These are phyloP conservation scores for Rhizoclosmatium sp. DNA, from an alignment of 192 early-diverging fungal species.

Conservation along the genomic window DNA sequence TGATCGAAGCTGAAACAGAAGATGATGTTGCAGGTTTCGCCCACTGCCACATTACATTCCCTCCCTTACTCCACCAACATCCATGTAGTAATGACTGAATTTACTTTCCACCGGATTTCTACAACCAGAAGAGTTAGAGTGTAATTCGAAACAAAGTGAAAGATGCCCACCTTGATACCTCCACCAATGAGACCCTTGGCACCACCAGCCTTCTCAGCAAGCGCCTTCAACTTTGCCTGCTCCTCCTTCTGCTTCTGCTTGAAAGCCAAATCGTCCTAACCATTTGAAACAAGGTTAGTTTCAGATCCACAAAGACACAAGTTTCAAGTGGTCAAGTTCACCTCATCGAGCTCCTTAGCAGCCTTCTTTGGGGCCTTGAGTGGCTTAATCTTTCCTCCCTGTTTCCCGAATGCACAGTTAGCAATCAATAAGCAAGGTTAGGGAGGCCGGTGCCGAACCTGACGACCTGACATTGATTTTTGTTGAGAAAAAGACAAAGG, in stretches of 20 bases:
- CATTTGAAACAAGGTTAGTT: background rate
- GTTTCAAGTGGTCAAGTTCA: conserved; percentile 9
- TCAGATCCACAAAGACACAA: background rate
- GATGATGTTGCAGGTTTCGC: background rate
- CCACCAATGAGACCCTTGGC: conserved; percentile 15
- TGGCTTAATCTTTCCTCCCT: conserved; percentile 61
- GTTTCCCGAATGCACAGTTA: too few species aligned
- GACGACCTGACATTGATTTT: conserved; percentile 9
- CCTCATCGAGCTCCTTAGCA: conserved; percentile 70
- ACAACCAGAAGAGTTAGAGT: background rate
- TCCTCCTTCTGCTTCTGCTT: conserved; percentile 84
- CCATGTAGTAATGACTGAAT: background rate
- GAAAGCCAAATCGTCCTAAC: conserved; percentile 74
- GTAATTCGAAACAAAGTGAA: background rate
- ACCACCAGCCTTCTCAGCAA: conserved; percentile 31
- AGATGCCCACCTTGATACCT: conserved; percentile 33
- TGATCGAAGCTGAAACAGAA: background rate
- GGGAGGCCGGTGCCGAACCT: background rate
- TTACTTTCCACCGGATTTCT: conserved; percentile 34
- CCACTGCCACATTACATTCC: background rate
- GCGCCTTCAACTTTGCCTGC: conserved; percentile 72
- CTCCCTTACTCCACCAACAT: background rate
- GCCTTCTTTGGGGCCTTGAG: conserved; percentile 86
- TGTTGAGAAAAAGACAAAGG: background rate
- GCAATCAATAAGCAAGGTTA: background rate